Evolutionary conservation across 2,329 filamentous ascomycete genomes (phyloP).

Genomic region (Geosmithia flava): DNA sequence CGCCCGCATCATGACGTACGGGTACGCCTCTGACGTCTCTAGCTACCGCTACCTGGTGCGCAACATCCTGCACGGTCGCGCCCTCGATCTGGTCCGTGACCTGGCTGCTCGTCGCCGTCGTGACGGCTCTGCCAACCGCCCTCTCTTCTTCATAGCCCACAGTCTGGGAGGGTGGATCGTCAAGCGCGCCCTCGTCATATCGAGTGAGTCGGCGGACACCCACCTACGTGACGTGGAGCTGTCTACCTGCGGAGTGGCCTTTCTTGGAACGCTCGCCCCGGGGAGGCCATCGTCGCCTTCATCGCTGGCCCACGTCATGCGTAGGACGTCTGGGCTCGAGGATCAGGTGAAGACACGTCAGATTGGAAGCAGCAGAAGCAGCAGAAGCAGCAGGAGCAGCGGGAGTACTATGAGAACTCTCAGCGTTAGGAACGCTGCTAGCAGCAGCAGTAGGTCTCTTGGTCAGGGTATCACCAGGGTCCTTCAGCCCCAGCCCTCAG

Average conservation of each 20-base stretch:
- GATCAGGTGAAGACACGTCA: constrained; percentile 3
- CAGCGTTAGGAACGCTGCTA: not conserved
- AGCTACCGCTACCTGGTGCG: constrained; percentile 11
- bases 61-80: constrained; percentile 12
- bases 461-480: no score
- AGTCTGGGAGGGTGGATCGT: constrained; percentile 15
- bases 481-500: constrained; percentile 3
- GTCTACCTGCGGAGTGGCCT: constrained; percentile 13
- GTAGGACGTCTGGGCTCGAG: constrained; percentile 8
- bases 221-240: constrained; percentile 10
- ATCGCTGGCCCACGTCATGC: constrained; percentile 11
- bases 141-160: constrained; percentile 14
- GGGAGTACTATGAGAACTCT: no score
- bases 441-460: no score
- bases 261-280: constrained; percentile 12
- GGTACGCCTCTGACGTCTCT: constrained; percentile 9
- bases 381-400: not conserved
- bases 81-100: constrained; percentile 9
- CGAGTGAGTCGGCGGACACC: constrained; percentile 11
- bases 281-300: constrained; percentile 10
- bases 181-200: constrained; percentile 13
- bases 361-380: no score
- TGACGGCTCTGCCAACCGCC: constrained; percentile 8
- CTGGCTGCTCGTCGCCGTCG: constrained; percentile 7
- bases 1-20: constrained; percentile 14